phyloP scores from a whole-genome alignment of 2,329 filamentous ascomycete species.

The Aspergillus puulaauensis region DNA sequence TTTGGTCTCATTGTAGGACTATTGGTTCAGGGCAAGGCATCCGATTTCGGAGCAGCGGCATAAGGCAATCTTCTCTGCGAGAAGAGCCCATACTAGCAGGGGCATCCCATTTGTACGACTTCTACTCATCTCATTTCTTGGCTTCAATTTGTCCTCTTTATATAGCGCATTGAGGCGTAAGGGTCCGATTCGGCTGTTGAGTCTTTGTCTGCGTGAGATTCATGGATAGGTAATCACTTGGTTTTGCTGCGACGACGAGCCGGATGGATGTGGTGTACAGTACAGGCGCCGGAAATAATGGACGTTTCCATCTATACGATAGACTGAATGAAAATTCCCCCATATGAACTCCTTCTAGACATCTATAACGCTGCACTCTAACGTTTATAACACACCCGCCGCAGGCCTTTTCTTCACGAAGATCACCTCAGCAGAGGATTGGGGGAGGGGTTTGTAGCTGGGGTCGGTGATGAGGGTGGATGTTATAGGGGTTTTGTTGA shows the following conservation, averaged over 20 bases:
- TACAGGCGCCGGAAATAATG: conserved; percentile 24
- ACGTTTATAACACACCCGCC: background rate
- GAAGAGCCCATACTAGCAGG: conserved; percentile 17
- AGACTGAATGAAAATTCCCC: conserved; percentile 6
- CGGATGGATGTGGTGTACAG: conserved; percentile 19
- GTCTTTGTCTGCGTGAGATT: conserved; percentile 25
- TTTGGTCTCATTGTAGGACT: conserved; percentile 96
- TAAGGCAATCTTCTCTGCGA: conserved; percentile 18
- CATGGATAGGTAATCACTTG: conserved; percentile 25
- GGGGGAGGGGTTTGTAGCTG: background rate
- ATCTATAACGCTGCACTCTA: background rate
- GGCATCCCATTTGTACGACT: conserved; percentile 23
- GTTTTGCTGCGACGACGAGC: conserved; percentile 19
- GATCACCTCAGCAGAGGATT: background rate
- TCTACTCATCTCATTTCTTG: conserved; percentile 20
- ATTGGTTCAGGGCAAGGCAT: conserved; percentile 79
- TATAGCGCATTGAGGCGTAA: conserved; percentile 42
- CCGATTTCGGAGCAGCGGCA: conserved; percentile 59
- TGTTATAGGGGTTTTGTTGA: background rate
- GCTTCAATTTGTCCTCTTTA: conserved; percentile 26
- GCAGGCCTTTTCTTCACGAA: conserved; percentile 6
- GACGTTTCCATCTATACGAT: conserved; percentile 9
- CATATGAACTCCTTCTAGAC: background rate
- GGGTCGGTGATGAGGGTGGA: background rate
- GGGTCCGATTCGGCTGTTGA: conserved; percentile 33